Conservation (phyloP, 129 eudicot species). For the Escallonia rubra region DNA sequence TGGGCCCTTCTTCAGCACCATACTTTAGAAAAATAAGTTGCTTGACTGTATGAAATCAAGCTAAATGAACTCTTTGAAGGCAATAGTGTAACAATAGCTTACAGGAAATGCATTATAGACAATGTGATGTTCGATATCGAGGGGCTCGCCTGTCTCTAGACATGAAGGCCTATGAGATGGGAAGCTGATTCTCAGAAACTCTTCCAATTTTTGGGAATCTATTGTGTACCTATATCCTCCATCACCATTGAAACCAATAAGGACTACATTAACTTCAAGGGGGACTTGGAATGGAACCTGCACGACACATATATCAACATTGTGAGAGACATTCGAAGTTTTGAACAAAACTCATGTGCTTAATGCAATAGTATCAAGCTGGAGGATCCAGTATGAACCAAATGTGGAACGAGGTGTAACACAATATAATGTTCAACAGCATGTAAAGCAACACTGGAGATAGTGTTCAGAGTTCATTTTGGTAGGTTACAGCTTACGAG, state of each 20-base stretch:
- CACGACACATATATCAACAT: conserved; percentile 10
- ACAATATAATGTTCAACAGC: too few species aligned
- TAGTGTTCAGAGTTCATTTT: too few species aligned
- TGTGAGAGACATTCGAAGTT: neutral
- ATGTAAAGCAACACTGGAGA: too few species aligned
- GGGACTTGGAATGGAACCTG: conserved; percentile 99
- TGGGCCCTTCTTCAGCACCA: too few species aligned
- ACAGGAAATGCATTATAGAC: conserved; percentile 87
- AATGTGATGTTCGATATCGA: conserved; percentile 93
- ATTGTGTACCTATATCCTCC: conserved; percentile 84
- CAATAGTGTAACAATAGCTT: conserved; percentile 26
- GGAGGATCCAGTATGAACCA: too few species aligned
- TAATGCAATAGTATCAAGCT: too few species aligned
- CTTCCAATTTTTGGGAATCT: conserved; percentile 77
- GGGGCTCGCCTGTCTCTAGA: conserved; percentile 84
- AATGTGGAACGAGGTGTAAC: too few species aligned
- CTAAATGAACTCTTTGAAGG: neutral
- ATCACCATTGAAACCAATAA: conserved; percentile 88
- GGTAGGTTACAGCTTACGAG: too few species aligned
- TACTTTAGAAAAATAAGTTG: too few species aligned
- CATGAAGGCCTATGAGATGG: conserved; percentile 93
- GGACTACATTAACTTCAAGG: conserved; percentile 87
- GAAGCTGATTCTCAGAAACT: conserved; percentile 71
- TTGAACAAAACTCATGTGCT: neutral
- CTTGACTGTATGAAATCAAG: neutral